phyloP scores from a whole-genome alignment of 139 green algal species.

The Tetradesmus obliquus region DNA sequence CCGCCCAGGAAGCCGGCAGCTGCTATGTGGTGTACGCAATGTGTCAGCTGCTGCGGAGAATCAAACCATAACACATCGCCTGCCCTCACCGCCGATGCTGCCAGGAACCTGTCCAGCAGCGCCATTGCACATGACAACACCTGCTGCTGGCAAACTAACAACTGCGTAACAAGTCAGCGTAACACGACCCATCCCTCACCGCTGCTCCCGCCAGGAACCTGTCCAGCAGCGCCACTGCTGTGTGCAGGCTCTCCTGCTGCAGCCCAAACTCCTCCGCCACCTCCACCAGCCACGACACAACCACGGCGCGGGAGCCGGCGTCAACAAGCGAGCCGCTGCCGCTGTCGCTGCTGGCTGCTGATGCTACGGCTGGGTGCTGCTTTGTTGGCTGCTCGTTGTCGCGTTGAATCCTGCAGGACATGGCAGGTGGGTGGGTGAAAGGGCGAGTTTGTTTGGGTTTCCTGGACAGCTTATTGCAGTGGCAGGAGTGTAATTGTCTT shows the following conservation, averaged over 20 bases:
- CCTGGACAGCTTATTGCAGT: no score
- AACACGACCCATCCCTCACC: neutral
- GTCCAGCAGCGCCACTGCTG: constrained; percentile 59
- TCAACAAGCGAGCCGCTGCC: constrained; percentile 9
- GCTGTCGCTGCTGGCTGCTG: neutral
- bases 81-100: neutral
- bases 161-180: no score
- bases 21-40: no score
- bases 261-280: constrained; percentile 64
- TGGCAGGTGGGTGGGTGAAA: neutral
- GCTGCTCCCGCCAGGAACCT: constrained; percentile 59
- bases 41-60: no score
- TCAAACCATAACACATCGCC: no score
- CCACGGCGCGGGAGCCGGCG: constrained; percentile 53
- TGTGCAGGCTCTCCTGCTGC: constrained; percentile 68
- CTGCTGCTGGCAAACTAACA: no score
- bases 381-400: neutral
- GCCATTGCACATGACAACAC: no score
- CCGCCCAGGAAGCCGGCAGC: constrained; percentile 61
- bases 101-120: constrained; percentile 70
- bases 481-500: no score
- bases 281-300: constrained; percentile 69
- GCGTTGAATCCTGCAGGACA: constrained; percentile 30
- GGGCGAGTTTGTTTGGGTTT: no score
- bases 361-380: neutral